Evolutionary conservation across 176 grass and related monocot genomes (phyloP).

Genomic region (Phoenix roebelenii): DNA sequence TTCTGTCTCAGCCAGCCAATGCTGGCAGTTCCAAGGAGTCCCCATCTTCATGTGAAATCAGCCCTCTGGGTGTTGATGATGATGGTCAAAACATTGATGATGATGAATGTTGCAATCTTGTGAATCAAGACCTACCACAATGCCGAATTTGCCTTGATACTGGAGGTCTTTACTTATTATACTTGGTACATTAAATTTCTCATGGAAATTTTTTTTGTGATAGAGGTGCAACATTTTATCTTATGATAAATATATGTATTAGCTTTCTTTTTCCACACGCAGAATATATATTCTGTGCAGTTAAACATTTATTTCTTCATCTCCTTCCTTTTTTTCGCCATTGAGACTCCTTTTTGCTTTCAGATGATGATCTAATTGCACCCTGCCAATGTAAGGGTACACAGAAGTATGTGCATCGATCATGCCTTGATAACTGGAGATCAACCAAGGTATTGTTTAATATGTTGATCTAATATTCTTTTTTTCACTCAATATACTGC

Average conservation of each 20-base stretch:
- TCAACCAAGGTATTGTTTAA: slow-evolving; percentile 68
- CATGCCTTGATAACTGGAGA: slow-evolving; percentile 96
- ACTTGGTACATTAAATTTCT: slow-evolving; percentile 10
- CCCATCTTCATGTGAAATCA: slow-evolving; percentile 50
- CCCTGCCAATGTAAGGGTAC: slow-evolving; percentile 90
- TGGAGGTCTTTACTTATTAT: slow-evolving; percentile 46
- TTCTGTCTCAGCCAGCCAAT: slow-evolving; percentile 18
- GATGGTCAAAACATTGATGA: slow-evolving; percentile 29
- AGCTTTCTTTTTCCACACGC: too few relatives aligned
- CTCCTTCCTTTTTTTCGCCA: too few relatives aligned
- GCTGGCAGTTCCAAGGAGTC: slow-evolving; percentile 18
- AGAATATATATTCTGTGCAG: too few relatives aligned
- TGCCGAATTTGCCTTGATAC: slow-evolving; percentile 94
- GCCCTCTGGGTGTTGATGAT: slow-evolving; percentile 24
- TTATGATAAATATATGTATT: too few relatives aligned
- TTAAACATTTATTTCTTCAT: too few relatives aligned
- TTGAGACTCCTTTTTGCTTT: neutral
- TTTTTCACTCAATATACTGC: too few relatives aligned
- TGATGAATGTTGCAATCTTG: slow-evolving; percentile 10
- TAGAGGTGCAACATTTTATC: too few relatives aligned
- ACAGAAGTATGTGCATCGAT: slow-evolving; percentile 92
- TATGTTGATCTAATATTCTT: neutral
- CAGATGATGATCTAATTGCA: slow-evolving; percentile 81
- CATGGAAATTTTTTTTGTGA: neutral
- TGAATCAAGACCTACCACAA: slow-evolving; percentile 62